These are phyloP conservation scores for Nemania abortiva DNA, from an alignment of 2,329 filamentous ascomycete species.

Conservation along the genomic window DNA sequence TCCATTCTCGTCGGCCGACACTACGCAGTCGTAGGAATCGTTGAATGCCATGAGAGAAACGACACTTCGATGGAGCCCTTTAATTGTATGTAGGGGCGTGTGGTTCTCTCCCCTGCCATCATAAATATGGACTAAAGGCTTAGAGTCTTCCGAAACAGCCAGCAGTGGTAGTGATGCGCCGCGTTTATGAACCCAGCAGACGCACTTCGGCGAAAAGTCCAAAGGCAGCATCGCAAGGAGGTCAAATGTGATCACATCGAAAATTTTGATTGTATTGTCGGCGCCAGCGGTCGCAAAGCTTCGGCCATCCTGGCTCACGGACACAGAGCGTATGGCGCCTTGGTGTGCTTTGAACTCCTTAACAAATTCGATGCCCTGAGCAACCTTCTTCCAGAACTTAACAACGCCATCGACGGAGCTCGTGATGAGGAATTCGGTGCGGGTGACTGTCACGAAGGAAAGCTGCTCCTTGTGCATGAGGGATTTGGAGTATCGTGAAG, in stretches of 20 bases:
- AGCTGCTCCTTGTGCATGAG: slow-evolving; percentile 99
- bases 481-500: slow-evolving; percentile 88
- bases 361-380: slow-evolving; percentile 92
- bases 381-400: slow-evolving; percentile 99
- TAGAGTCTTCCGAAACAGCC: slow-evolving; percentile 82
- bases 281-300: slow-evolving; percentile 90
- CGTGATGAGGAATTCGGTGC: slow-evolving; percentile 96
- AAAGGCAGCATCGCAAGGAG: slow-evolving; percentile 85
- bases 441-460: slow-evolving; percentile 87
- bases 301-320: slow-evolving; percentile 87
- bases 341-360: slow-evolving; percentile 96
- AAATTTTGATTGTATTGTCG: slow-evolving; percentile 84
- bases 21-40: slow-evolving; percentile 85
- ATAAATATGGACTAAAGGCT: slow-evolving; percentile 82
- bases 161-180: slow-evolving; percentile 89
- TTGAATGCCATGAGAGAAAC: slow-evolving; percentile 93
- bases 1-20: slow-evolving; percentile 88
- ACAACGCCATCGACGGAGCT: slow-evolving; percentile 95
- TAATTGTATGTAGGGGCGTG: slow-evolving; percentile 80
- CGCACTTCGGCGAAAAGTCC: slow-evolving; percentile 77
- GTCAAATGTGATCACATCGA: slow-evolving; percentile 88
- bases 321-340: slow-evolving; percentile 85
- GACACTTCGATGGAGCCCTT: slow-evolving; percentile 82
- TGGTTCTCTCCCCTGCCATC: slow-evolving; percentile 88
- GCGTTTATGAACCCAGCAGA: slow-evolving; percentile 92